These are phyloP conservation scores for Linum trigynum DNA, from an alignment of 345 rosid species.

Conservation along the genomic window DNA sequence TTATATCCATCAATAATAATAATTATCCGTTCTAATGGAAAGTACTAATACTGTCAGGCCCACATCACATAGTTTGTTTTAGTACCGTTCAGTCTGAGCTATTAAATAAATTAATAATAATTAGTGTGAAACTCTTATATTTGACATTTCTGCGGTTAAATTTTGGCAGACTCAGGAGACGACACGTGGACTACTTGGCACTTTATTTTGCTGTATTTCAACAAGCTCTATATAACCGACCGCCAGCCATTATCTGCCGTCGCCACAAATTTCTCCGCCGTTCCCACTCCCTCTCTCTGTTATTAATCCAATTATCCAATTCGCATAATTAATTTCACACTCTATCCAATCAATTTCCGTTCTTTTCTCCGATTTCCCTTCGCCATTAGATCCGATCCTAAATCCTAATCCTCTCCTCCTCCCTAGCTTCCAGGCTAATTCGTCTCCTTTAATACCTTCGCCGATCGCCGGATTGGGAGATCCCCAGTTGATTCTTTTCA, in stretches of 20 bases:
- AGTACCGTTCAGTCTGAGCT: too few species aligned
- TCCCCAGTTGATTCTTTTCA: too few species aligned
- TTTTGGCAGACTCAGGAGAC: neutral
- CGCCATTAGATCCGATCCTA: neutral
- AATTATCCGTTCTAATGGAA: too few species aligned
- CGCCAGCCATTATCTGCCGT: neutral
- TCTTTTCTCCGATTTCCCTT: neutral
- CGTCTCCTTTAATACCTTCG: neutral
- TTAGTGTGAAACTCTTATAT: neutral
- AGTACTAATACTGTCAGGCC: too few species aligned
- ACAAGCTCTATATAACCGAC: neutral
- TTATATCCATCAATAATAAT: too few species aligned
- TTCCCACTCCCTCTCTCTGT: too few species aligned
- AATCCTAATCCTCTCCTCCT: neutral
- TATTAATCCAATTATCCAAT: neutral
- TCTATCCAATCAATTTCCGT: neutral
- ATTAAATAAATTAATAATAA: too few species aligned
- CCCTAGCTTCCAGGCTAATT: neutral
- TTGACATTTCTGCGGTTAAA: constrained; percentile 8
- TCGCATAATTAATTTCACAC: neutral
- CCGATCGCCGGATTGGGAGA: neutral
- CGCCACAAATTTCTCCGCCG: neutral
- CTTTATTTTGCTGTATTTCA: too few species aligned
- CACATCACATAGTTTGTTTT: too few species aligned
- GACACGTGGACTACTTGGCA: constrained; percentile 9